Conservation (phyloP, 2,329 filamentous ascomycete genomes). For the Epichloe coenophiala region DNA sequence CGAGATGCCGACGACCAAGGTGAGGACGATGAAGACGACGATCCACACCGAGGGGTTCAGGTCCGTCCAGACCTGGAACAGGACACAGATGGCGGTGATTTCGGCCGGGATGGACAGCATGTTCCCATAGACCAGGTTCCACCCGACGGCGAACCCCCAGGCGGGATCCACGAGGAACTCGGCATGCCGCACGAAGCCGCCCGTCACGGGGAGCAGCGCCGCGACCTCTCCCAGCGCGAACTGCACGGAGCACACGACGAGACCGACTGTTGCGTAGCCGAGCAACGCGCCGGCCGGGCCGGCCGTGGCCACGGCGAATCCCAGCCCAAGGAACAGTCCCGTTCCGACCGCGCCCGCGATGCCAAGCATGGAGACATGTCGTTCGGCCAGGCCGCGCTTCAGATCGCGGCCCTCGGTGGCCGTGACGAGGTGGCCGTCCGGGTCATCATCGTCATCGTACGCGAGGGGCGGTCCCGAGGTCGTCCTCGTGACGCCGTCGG, state of each 20-base stretch:
- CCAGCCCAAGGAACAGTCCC: constrained; percentile 46
- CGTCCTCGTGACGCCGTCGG: neutral
- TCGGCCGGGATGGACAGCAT: constrained; percentile 42
- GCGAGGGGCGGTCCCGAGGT: neutral
- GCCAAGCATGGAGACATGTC: constrained; percentile 48
- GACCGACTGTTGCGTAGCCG: constrained; percentile 41
- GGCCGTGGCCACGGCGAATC: constrained; percentile 36
- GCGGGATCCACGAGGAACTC: constrained; percentile 49
- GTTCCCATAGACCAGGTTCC: constrained; percentile 43
- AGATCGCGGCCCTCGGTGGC: constrained; percentile 35
- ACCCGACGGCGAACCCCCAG: constrained; percentile 40
- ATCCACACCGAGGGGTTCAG: constrained; percentile 39
- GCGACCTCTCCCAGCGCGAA: constrained; percentile 47
- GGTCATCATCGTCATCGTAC: constrained; percentile 2
- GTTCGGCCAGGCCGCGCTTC: constrained; percentile 22
- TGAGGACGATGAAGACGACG: constrained; percentile 32
- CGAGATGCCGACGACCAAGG: constrained; percentile 43
- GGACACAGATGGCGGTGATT: constrained; percentile 47
- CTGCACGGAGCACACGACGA: constrained; percentile 43
- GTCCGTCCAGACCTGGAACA: constrained; percentile 52
- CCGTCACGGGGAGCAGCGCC: constrained; percentile 47
- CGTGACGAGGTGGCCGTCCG: constrained; percentile 31
- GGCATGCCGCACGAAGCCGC: constrained; percentile 46
- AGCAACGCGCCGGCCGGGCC: constrained; percentile 34
- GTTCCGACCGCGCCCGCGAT: constrained; percentile 49